These are phyloP conservation scores for Melastoma malabathricum DNA, from an alignment of 345 rosid species.

Conservation along the genomic window DNA sequence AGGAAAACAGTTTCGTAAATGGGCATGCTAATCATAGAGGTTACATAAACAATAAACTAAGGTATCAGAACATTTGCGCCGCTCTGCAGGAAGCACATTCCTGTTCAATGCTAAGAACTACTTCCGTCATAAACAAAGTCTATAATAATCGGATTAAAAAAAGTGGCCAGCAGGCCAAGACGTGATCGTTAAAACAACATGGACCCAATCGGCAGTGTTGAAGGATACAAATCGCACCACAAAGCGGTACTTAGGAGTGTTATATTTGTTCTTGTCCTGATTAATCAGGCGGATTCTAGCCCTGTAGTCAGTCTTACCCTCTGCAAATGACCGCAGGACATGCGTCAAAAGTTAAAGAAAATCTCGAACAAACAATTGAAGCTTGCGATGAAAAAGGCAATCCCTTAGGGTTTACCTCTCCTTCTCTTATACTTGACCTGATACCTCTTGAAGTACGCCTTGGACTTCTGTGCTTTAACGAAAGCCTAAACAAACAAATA, in stretches of 20 bases:
- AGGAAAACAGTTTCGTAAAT: not conserved
- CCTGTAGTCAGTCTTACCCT: slow-evolving; percentile 80
- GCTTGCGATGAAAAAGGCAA: not conserved
- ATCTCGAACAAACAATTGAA: not conserved
- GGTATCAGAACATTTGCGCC: too few species aligned
- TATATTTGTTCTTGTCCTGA: slow-evolving; percentile 75
- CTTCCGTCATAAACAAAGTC: too few species aligned
- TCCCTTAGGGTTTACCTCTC: slow-evolving; percentile 25
- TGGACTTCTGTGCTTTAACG: slow-evolving; percentile 47
- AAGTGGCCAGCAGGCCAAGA: not conserved
- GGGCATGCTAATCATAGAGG: too few species aligned
- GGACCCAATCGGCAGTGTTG: not conserved
- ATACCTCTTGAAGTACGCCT: slow-evolving; percentile 58
- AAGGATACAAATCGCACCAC: slow-evolving; percentile 72
- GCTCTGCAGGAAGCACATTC: too few species aligned
- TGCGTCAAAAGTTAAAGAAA: not conserved
- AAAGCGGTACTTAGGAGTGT: slow-evolving; percentile 70
- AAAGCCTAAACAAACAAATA: slow-evolving; percentile 23
- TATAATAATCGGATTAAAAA: too few species aligned
- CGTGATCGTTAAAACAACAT: not conserved
- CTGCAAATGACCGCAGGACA: slow-evolving; percentile 14
- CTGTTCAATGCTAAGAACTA: too few species aligned
- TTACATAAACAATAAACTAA: too few species aligned
- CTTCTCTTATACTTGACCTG: slow-evolving; percentile 72
- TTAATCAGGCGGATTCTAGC: slow-evolving; percentile 73